Conservation (phyloP, 768 basidiomycete genomes). For the Phaeotremella fagi region DNA sequence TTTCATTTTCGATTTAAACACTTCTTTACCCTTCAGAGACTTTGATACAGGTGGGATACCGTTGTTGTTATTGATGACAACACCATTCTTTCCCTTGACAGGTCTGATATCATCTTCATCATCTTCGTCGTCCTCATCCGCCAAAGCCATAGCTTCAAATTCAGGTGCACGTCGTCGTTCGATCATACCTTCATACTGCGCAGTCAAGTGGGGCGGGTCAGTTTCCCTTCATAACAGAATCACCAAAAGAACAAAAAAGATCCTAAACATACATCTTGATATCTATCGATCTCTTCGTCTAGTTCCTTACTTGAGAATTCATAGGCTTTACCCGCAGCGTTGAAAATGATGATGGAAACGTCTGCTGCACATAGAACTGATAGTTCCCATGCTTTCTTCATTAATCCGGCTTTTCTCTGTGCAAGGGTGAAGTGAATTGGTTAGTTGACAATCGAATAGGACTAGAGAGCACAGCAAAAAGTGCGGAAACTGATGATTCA, state of each 20-base stretch:
- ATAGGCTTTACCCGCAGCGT: constrained; percentile 40
- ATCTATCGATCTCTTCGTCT: constrained; percentile 40
- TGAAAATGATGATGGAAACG: constrained; percentile 46
- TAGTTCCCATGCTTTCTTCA: constrained; percentile 50
- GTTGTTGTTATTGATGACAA: too few relatives aligned
- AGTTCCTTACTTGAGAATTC: constrained; percentile 45
- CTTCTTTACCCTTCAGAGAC: constrained; percentile 36
- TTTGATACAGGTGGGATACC: not conserved
- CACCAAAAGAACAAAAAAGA: not conserved
- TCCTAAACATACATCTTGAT: constrained; percentile 39
- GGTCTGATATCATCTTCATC: constrained; percentile 33
- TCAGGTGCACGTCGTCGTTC: constrained; percentile 44
- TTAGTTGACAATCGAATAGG: not conserved
- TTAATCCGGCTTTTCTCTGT: constrained; percentile 46
- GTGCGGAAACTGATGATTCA: not conserved
- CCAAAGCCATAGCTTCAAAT: constrained; percentile 41
- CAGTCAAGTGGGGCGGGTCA: too few relatives aligned
- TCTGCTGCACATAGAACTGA: constrained; percentile 46
- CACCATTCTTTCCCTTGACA: not conserved
- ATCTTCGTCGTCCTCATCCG: constrained; percentile 42
- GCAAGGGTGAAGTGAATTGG: too few relatives aligned
- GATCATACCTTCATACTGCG: constrained; percentile 45
- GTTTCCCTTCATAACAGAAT: not conserved
- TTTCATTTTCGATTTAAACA: constrained; percentile 21
- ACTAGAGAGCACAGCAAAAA: not conserved